phyloP scores from a whole-genome alignment of 179 eudicot genomes.

The Nepenthes alata region DNA sequence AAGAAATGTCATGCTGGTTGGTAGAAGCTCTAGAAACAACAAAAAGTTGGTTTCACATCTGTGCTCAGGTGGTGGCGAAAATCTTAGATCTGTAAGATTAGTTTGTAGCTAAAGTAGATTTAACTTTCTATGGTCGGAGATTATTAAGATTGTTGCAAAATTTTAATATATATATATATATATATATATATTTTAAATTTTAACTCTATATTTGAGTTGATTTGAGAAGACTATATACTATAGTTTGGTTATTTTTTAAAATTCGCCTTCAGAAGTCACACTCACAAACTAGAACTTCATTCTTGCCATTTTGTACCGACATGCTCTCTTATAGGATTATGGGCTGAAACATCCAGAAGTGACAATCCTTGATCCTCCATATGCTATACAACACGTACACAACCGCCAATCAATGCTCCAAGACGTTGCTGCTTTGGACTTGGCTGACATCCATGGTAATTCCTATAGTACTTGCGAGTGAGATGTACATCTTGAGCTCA shows the following conservation, averaged over 20 bases:
- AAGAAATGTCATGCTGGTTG: too few species aligned
- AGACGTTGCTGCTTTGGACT: conserved; percentile 73
- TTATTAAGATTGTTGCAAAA: too few species aligned
- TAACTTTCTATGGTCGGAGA: too few species aligned
- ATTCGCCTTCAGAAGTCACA: too few species aligned
- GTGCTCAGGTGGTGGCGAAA: too few species aligned
- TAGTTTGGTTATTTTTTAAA: neutral
- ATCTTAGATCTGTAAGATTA: too few species aligned
- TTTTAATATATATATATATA: too few species aligned
- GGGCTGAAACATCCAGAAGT: conserved; percentile 66
- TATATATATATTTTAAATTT: too few species aligned
- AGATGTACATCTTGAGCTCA: neutral
- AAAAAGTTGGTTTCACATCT: too few species aligned
- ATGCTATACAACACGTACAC: conserved; percentile 78
- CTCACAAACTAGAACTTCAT: neutral
- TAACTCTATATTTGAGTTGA: too few species aligned
- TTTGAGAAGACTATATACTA: neutral
- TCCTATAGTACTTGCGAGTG: conserved; percentile 1
- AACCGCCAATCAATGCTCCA: conserved; percentile 91
- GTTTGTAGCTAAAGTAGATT: too few species aligned
- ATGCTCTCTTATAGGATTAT: conserved; percentile 51
- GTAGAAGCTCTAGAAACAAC: too few species aligned
- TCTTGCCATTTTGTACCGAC: conserved; percentile 3
- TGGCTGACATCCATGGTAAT: conserved; percentile 63
- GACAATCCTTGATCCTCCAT: conserved; percentile 89